Evolutionary conservation across 176 grass and related monocot genomes (phyloP).

Genomic region (Tillandsia fasciculata): DNA sequence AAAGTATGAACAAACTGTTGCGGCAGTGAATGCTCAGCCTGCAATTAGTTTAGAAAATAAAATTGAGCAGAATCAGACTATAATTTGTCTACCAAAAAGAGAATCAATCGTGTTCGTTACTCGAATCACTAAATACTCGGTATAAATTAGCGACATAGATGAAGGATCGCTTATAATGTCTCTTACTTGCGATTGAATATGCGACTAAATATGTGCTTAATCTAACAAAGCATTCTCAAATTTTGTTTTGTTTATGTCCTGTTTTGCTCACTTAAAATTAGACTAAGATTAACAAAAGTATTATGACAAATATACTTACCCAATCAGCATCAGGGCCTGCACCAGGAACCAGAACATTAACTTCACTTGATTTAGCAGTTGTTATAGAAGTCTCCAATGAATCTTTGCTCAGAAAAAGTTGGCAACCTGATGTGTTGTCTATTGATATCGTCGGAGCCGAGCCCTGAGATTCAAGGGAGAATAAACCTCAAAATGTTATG

Average conservation of each 20-base stretch:
- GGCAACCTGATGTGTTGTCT: constrained; percentile 56
- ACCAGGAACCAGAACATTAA: constrained; percentile 49
- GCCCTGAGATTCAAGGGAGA: constrained; percentile 20
- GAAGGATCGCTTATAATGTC: too few species aligned
- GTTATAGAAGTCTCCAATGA: constrained; percentile 45
- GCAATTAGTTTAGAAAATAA: not conserved
- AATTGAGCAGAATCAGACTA: not conserved
- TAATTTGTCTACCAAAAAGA: not conserved
- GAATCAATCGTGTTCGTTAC: not conserved
- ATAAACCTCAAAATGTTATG: not conserved
- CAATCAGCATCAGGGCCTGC: constrained; percentile 32
- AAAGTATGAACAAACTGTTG: constrained; percentile 42
- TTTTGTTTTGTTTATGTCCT: not conserved
- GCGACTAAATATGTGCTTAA: too few species aligned
- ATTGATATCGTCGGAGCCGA: constrained; percentile 49
- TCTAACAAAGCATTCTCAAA: too few species aligned
- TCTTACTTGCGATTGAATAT: too few species aligned
- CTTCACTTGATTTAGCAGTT: constrained; percentile 59
- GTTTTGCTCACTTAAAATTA: not conserved
- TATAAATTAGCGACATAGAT: not conserved
- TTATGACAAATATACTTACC: constrained; percentile 13
- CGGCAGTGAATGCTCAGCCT: constrained; percentile 38
- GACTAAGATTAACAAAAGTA: not conserved
- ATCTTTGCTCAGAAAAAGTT: constrained; percentile 43
- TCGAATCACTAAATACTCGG: not conserved